phyloP scores from a whole-genome alignment of 805 yeast species.

The Candida fluviatilis region DNA sequence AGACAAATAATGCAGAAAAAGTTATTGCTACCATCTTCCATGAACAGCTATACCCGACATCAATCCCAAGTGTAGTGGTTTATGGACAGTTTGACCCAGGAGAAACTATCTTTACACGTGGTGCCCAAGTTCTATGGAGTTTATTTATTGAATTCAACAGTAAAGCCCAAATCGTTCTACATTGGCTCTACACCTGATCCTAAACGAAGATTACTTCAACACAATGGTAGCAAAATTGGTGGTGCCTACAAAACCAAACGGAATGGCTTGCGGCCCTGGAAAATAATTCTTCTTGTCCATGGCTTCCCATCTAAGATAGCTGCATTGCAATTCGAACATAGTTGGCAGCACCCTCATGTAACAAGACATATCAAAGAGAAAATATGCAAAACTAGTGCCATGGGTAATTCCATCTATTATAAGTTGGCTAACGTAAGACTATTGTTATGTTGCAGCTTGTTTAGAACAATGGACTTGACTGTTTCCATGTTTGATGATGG shows the following conservation, averaged over 20 bases:
- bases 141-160: constrained; percentile 59
- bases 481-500: constrained; percentile 42
- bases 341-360: constrained; percentile 70
- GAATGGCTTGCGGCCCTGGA: constrained; percentile 68
- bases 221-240: constrained; percentile 63
- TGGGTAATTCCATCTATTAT: constrained; percentile 30
- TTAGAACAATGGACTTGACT: constrained; percentile 41
- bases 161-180: constrained; percentile 58
- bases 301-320: constrained; percentile 68
- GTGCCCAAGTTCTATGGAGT: constrained; percentile 55
- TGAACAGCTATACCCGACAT: no score
- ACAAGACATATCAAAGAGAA: constrained; percentile 54
- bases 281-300: constrained; percentile 54
- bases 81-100: no score
- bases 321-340: constrained; percentile 79
- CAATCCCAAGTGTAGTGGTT: no score
- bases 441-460: constrained; percentile 40
- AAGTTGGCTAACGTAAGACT: constrained; percentile 46
- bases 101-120: background rate
- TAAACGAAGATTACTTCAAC: constrained; percentile 61
- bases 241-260: constrained; percentile 70
- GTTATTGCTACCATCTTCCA: no score
- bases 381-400: constrained; percentile 22
- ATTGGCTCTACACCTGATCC: constrained; percentile 86
- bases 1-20: no score